Percentiles rank a stretch among this genome's conserved stretches.
phyloP scores from a whole-genome alignment of 306 rosid genomes.

The Calophaca sinica region DNA sequence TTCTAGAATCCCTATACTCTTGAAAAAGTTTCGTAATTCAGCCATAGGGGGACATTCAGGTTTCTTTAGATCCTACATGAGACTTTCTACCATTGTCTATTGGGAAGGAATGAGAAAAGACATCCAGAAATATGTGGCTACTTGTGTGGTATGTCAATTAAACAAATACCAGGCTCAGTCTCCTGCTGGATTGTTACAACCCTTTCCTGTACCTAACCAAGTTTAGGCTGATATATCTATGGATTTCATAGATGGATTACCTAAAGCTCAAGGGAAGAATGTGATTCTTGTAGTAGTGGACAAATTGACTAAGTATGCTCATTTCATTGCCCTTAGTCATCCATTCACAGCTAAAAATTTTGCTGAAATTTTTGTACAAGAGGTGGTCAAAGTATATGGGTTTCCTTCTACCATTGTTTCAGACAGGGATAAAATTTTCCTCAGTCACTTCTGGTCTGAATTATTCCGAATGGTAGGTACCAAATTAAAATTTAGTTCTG shows the following conservation, averaged over 20 bases:
- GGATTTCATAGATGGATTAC: not conserved
- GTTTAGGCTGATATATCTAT: not conserved
- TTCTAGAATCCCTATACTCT: fast-evolving
- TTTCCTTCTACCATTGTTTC: not conserved
- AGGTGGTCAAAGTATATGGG: not conserved
- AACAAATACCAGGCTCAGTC: not conserved
- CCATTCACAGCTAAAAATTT: not conserved
- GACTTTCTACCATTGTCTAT: not conserved
- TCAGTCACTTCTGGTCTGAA: not conserved
- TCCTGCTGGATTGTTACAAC: not conserved
- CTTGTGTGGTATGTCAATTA: not conserved
- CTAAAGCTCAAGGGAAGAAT: not conserved
- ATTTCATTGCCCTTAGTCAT: not conserved
- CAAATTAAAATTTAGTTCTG: too few relatives aligned
- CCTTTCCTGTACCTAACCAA: not conserved
- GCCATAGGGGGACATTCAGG: not conserved
- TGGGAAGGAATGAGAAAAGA: not conserved
- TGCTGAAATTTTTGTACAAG: not conserved
- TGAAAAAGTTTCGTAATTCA: not conserved
- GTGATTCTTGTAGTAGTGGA: not conserved
- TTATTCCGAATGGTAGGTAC: not conserved
- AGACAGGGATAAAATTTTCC: too few relatives aligned
- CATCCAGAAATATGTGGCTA: not conserved
- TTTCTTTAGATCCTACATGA: not conserved
- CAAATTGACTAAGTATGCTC: not conserved